A percentile compares a stretch with the other conserved stretches of the same genome.
Conservation (phyloP, 2,329 filamentous ascomycete species). For the Cercospora sesami region DNA sequence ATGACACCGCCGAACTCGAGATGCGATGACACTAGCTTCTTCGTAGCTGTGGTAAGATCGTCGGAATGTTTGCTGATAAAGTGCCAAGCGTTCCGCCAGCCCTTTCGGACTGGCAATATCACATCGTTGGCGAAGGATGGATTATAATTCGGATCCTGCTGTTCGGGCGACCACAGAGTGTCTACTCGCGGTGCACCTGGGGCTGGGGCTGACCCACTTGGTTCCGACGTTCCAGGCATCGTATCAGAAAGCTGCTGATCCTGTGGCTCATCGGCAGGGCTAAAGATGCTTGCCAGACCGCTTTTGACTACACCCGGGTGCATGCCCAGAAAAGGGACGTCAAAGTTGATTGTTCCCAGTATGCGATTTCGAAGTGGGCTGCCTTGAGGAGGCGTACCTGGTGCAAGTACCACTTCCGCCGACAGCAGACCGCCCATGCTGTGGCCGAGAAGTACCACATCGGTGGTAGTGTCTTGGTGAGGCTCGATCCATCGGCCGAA, state of each 20-base stretch:
- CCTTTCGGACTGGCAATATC: slow-evolving; percentile 65
- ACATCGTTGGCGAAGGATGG: slow-evolving; percentile 75
- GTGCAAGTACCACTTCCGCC: slow-evolving; percentile 72
- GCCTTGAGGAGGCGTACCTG: slow-evolving; percentile 33
- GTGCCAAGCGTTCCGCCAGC: slow-evolving; percentile 66
- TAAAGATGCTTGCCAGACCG: slow-evolving; percentile 76
- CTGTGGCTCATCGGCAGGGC: slow-evolving; percentile 45
- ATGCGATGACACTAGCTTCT: slow-evolving; percentile 74
- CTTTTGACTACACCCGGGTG: slow-evolving; percentile 85
- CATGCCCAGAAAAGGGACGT: slow-evolving; percentile 83
- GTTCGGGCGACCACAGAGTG: slow-evolving; percentile 31
- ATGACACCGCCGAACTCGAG: slow-evolving; percentile 80
- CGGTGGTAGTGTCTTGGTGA: slow-evolving; percentile 71
- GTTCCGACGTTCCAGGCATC: not conserved
- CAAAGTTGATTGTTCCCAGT: slow-evolving; percentile 76
- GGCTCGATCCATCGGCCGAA: slow-evolving; percentile 81
- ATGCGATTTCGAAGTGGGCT: slow-evolving; percentile 68
- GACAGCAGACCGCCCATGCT: slow-evolving; percentile 86
- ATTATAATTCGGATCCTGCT: slow-evolving; percentile 66
- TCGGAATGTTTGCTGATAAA: slow-evolving; percentile 82
- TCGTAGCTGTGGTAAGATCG: slow-evolving; percentile 67
- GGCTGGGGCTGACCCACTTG: slow-evolving; percentile 3
- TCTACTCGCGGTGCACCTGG: slow-evolving; percentile 23
- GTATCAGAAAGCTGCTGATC: slow-evolving; percentile 16
- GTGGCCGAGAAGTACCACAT: slow-evolving; percentile 81